Evolutionary conservation across 148 eudicot species (phyloP).

Genomic region (Chenopodium formosanum): DNA sequence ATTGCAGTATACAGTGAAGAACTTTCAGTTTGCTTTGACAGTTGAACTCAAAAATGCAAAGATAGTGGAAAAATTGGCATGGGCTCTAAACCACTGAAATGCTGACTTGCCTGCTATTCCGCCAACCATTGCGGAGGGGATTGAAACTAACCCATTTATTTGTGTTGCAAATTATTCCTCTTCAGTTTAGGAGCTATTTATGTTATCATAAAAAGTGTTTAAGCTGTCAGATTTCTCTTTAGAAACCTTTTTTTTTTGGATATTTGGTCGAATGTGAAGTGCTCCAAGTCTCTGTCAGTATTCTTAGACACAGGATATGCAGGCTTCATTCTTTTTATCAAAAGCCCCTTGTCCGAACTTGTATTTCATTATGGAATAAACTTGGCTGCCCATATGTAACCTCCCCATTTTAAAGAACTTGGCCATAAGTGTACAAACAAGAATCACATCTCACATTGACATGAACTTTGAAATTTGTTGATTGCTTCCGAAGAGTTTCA

Average conservation of each 20-base stretch:
- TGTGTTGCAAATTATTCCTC: background rate
- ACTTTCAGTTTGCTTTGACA: slow-evolving; percentile 86
- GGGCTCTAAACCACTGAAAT: slow-evolving; percentile 74
- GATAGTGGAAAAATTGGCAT: slow-evolving; percentile 53
- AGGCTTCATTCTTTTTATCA: background rate
- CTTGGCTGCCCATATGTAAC: background rate
- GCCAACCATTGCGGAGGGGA: slow-evolving; percentile 81
- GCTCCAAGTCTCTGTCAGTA: background rate
- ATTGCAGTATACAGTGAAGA: slow-evolving; percentile 83
- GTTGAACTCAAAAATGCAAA: slow-evolving; percentile 79
- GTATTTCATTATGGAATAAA: background rate
- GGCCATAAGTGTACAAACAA: background rate
- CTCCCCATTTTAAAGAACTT: background rate
- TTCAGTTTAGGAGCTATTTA: background rate
- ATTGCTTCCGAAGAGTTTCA: background rate
- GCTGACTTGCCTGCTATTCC: slow-evolving; percentile 77
- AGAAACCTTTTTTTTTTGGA: too few relatives aligned
- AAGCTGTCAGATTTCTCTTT: background rate
- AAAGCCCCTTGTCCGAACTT: background rate
- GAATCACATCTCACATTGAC: background rate
- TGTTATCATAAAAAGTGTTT: background rate
- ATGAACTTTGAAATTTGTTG: background rate
- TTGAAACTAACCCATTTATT: slow-evolving; percentile 80
- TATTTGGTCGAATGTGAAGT: slow-evolving; percentile 4
- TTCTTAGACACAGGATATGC: background rate